Evolutionary conservation across 371 early-diverging fungal species (phyloP), one percentile per base, ranked within the genome.

Genomic region (Mycotypha africana): DNA sequence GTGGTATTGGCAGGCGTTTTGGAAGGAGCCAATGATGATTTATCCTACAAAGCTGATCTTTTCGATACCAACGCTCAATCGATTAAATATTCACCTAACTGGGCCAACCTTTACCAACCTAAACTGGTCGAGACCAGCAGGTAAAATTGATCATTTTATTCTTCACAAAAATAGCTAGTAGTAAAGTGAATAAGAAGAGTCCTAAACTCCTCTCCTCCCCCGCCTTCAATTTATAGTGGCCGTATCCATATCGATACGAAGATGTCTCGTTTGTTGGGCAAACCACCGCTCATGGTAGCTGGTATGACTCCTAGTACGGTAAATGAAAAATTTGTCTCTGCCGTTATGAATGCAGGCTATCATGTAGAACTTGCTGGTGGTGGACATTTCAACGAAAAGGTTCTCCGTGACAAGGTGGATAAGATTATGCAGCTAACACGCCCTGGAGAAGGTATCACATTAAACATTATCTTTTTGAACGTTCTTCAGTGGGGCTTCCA

Each of bases 401-500:
- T 82, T 65, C 72, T 94, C 22, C 87, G 92, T 41, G 67, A 68
- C 45, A 88, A 89, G 64, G 83, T 91, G 24, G 64, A 86, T 36
- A 62, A 79, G 41, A 86, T 95, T 56, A 84, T 89, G 72, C 59
- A 72, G 1, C 49, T 70, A 17, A 76, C 86, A 47, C 79, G 75
- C 8, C 83, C 91, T 15, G 93, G 95, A 19, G 81, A 84, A 45
- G 90, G 91, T 31, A 80, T 94, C 41, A 85, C 89, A 16, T 62
- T 94, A 54, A 94, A 94, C 68, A 86, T 88, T 34, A 66, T 94
- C 31, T 94, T 90, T 75, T 60, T 94, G 40, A 94, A 93, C 66
- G 88, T 89, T 23, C 81, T 88, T 47, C 84, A 89, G 45, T 94
- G 95, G 95, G 88, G 89, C 14, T 90, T 92, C 85, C 93, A 93